Percentiles rank a stretch among this genome's conserved stretches.
Conservation (phyloP, 1,284 basidiomycete species). For the Leucocoprinus gongylophorus region DNA sequence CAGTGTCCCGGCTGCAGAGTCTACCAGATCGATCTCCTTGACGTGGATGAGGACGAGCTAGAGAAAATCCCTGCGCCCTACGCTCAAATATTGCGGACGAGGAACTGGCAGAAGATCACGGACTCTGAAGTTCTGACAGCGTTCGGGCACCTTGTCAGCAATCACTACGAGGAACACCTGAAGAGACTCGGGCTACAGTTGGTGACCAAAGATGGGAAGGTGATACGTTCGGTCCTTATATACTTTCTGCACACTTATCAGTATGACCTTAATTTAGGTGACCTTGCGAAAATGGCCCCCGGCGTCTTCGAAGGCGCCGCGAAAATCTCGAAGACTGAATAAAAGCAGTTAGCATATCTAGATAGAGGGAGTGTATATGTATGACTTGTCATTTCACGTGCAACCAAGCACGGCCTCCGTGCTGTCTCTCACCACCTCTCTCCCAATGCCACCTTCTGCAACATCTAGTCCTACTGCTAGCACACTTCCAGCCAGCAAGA, state of each 20-base stretch:
- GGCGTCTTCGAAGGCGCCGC: neutral
- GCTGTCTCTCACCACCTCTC: neutral
- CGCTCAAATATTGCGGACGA: conserved; percentile 2
- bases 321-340: conserved; percentile 4
- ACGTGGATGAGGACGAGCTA: conserved; percentile 5
- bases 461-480: neutral
- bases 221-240: neutral
- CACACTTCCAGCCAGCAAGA: neutral
- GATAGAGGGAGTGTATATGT: neutral
- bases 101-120: conserved; percentile 1
- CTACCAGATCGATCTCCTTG: conserved; percentile 4
- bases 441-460: conserved; percentile 2
- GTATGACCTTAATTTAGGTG: neutral
- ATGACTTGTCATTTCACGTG: neutral
- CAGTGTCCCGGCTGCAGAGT: conserved; percentile 6
- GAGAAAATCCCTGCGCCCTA: conserved; percentile 3
- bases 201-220: neutral
- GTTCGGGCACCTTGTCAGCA: conserved; percentile 8
- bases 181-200: neutral
- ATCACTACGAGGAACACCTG: conserved; percentile 7
- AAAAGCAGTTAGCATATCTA: neutral
- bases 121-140: conserved; percentile 2
- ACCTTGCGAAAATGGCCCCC: conserved; percentile 7
- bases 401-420: neutral
- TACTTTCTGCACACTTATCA: neutral